Percentiles rank a stretch among this genome's conserved stretches.
phyloP scores from a whole-genome alignment of 306 rosid species.

The Begonia peltatifolia region DNA sequence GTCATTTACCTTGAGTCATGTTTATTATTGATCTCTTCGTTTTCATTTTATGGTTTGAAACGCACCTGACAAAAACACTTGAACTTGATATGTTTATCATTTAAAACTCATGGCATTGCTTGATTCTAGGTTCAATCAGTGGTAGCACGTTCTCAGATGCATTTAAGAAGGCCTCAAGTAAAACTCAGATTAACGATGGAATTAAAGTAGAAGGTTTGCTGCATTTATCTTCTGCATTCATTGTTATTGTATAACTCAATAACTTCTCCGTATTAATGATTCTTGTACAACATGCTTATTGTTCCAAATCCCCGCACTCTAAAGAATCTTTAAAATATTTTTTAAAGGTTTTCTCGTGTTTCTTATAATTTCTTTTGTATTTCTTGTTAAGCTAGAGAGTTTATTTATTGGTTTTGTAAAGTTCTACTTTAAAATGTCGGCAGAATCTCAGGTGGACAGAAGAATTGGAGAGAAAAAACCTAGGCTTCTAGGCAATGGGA shows the following conservation, averaged over 20 bases:
- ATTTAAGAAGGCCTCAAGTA: constrained; percentile 35
- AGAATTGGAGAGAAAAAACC: constrained; percentile 69
- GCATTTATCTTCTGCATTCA: constrained; percentile 4
- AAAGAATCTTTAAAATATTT: background rate
- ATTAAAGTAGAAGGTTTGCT: constrained; percentile 50
- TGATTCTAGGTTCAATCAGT: constrained; percentile 20
- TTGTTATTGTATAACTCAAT: background rate
- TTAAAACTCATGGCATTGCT: constrained; percentile 11
- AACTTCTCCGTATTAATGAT: no score
- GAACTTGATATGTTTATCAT: no score
- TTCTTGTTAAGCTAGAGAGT: background rate
- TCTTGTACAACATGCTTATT: no score
- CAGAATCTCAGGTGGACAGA: constrained; percentile 51
- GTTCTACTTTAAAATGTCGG: constrained; percentile 5
- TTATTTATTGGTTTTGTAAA: background rate
- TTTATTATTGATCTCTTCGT: no score
- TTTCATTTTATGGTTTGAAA: no score
- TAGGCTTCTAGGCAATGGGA: constrained; percentile 48
- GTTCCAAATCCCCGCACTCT: background rate
- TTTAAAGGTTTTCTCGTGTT: background rate
- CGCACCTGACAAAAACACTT: no score
- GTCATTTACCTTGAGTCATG: constrained; percentile 2
- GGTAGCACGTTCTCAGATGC: constrained; percentile 34
- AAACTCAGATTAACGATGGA: constrained; percentile 27
- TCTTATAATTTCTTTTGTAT: background rate